These are phyloP conservation scores for Seiridium unicorne DNA, from an alignment of 2,329 filamentous ascomycete genomes.

Conservation along the genomic window DNA sequence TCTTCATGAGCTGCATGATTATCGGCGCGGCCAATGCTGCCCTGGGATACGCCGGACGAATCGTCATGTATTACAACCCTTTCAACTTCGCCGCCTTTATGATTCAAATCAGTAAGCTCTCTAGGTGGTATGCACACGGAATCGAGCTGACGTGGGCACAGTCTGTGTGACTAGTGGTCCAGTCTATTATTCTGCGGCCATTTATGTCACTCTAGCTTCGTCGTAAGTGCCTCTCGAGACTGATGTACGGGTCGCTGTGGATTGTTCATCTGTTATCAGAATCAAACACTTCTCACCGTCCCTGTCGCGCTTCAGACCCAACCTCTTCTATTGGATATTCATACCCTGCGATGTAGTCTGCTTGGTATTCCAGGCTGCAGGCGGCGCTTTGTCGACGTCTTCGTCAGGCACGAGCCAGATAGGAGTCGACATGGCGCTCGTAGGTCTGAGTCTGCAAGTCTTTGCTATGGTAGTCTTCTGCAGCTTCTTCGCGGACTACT, in stretches of 20 bases:
- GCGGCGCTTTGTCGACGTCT: conserved; percentile 38
- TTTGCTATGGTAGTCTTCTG: conserved; percentile 53
- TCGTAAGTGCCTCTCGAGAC: conserved; percentile 21
- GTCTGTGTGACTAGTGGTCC: conserved; percentile 57
- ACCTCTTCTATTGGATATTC: conserved; percentile 26
- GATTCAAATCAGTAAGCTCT: conserved; percentile 57
- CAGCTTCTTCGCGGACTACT: conserved; percentile 42
- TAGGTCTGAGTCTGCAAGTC: conserved; percentile 59
- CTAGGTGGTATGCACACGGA: too few relatives aligned
- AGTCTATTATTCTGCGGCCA: conserved; percentile 59
- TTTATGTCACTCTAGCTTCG: conserved; percentile 62
- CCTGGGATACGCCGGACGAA: conserved; percentile 60
- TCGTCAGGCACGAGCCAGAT: conserved; percentile 42
- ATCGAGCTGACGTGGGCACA: conserved; percentile 19
- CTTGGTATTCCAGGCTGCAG: conserved; percentile 42
- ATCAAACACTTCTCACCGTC: conserved; percentile 29
- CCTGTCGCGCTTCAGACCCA: conserved; percentile 22
- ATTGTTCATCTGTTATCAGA: conserved; percentile 25
- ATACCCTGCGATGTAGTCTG: conserved; percentile 41
- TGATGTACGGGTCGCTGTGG: too few relatives aligned
- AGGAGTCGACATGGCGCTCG: conserved; percentile 48
- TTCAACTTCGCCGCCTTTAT: conserved; percentile 61
- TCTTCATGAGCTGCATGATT: conserved; percentile 51
- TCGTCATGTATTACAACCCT: conserved; percentile 56
- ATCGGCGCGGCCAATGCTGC: conserved; percentile 57